Conservation (phyloP, 345 rosid species). For the Salix brachista region DNA sequence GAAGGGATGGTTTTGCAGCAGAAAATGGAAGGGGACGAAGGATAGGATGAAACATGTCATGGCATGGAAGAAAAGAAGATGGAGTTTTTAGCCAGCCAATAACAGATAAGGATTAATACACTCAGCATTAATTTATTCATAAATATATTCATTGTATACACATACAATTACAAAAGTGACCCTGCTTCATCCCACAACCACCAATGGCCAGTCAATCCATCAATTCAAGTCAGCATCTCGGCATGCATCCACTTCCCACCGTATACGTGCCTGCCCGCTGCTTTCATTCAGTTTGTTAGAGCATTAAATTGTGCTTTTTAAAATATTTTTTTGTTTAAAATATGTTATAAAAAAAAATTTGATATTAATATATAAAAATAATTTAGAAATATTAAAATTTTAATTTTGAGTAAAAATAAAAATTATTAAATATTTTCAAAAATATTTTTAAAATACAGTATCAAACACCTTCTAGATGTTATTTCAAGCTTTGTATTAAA, state of each 20-base stretch:
- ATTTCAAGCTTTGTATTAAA: too few relatives aligned
- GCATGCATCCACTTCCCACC: background rate
- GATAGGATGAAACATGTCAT: constrained; percentile 1
- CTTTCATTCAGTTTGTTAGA: background rate
- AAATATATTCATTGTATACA: too few relatives aligned
- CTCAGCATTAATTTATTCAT: background rate
- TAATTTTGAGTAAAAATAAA: too few relatives aligned
- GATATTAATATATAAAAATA: too few relatives aligned
- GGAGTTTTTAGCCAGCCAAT: background rate
- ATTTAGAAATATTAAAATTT: too few relatives aligned
- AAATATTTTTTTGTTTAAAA: too few relatives aligned
- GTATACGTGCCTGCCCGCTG: background rate
- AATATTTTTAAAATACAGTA: too few relatives aligned
- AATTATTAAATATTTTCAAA: too few relatives aligned
- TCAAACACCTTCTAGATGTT: too few relatives aligned
- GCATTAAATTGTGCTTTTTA: too few relatives aligned
- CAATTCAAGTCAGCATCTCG: constrained; percentile 2
- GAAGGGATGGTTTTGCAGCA: background rate
- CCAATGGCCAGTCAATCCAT: background rate
- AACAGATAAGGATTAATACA: background rate
- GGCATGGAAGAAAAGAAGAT: background rate
- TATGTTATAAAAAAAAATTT: too few relatives aligned
- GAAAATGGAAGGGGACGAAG: background rate
- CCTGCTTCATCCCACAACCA: background rate
- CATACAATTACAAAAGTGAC: constrained; percentile 7